Base-by-base conservation (phyloP, 2,329 filamentous ascomycete species). In the Talaromyces marneffei region DNA sequence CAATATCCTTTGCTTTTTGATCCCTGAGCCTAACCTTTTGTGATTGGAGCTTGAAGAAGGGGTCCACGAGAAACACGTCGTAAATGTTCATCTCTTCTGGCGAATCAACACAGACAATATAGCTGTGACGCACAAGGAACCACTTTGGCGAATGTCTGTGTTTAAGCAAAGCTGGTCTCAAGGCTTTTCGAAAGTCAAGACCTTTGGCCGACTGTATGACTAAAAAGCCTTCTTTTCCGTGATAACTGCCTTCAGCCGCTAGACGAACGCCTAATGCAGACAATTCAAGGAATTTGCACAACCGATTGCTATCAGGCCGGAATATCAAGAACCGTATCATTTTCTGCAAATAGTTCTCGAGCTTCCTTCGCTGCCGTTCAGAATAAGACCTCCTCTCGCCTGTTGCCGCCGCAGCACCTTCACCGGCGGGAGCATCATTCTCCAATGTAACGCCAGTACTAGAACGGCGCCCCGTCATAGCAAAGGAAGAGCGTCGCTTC, bases 11-110 rank as follows among this genome's bases (percentile, higher is more conserved):
- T 6, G 84, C 79, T 50, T 79, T 80, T 62, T 80, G 69, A 65
- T 76, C 71, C 66, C 75, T 70, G 64, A 80, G 52, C 84, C 82
- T 74, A 75, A 81, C 68, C 80, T 83, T 72, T 75, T 92, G 92
- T 60, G 89, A 86, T 65, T 92, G 87, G 55, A 97, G 87, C 57
- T 84, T 82, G 76, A 99, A 99, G 68, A 90, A 88, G 1, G 89
- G 83, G 71, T 99, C 94, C 27, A 97, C 90, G n/a, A 99, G 82
- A 74, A 97, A 97, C 23, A 99, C 94, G 76, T 99, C 95, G 73
- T 96, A 97, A 35, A 97, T 95, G 70, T 96, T 93, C 89, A 97
- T 96, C 68, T 96, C 96, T 73, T 97, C 93, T 0, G 94, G 94
- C 0, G 94, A 97, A 72, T 97, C 93, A n/a, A 97, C 92, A 67